Evolutionary conservation across 176 grass and related monocot species (phyloP), one percentile per base, ranked within the genome.

Genomic region (Phyllostachys edulis): DNA sequence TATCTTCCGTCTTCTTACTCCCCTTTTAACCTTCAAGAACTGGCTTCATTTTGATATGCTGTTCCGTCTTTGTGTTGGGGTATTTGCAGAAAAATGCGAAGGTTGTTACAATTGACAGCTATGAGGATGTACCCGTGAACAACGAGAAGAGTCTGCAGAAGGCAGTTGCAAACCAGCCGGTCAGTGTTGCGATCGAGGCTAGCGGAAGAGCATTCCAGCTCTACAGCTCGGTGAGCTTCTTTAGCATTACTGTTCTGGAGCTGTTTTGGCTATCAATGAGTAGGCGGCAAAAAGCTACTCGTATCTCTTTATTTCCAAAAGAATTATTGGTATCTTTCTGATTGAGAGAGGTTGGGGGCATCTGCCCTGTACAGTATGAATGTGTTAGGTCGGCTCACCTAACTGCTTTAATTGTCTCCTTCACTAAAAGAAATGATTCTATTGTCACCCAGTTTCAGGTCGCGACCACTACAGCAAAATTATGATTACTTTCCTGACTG

Each of bases 181-280:
- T 94, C 84, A 93, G 91, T 64, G 94, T 94, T 54, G 94, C 94
- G 1, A 97, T 97, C 41, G 94, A 97, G 89, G 94, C 69, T 41
- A 75, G 59, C 67, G 94, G 94, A 67, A 88, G 82, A 69, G 75
- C 89, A 46, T 97, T 97, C 77, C 94, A 97, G 65, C 87, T 97
- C 37, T 97, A 97, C 63, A 26, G 3, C 32, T 92, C 89, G 61
- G 94, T 97, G 82, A 97, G 77, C 41, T 11, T 80, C 34, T 52
- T 51, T 59, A 71, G 67, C 47, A 0, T 50, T 52, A 47, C 10
- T 51, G 13, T 41, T 13, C 16, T 65, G 66, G 9, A n/a, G 39
- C 39, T 27, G 5, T 23, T 79, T 34, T 73, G 6, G 26, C 46
- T 61, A 49, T 60, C 16, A 52, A 15, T 77, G 6, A 41, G 29